Percentiles rank a stretch among this genome's conserved stretches.
Evolutionary conservation across 805 yeast species (phyloP).

Genomic region (Sporopachydermia lactativora): DNA sequence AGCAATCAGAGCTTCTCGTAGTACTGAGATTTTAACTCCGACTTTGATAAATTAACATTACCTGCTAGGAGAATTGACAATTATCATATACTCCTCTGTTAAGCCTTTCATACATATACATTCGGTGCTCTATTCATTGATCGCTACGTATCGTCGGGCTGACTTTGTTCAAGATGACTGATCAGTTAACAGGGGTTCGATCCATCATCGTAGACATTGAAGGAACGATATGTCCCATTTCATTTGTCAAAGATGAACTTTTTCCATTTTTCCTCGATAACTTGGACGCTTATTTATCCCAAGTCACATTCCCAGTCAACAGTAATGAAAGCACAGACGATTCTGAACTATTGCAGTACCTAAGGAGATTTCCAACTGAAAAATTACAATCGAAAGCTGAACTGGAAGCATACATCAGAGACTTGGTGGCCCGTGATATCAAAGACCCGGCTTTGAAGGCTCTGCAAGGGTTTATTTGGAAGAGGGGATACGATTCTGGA

Average conservation of each 20-base stretch:
- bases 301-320: slow-evolving; percentile 21
- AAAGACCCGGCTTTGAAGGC: slow-evolving; percentile 68
- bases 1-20: no score
- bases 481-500: slow-evolving; percentile 63
- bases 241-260: slow-evolving; percentile 69
- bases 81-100: no score
- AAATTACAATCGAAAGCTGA: slow-evolving; percentile 15
- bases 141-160: no score
- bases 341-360: slow-evolving; percentile 19
- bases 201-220: slow-evolving; percentile 53
- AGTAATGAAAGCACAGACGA: slow-evolving; percentile 7
- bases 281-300: slow-evolving; percentile 8
- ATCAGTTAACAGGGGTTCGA: no score
- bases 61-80: no score
- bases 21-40: no score
- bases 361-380: slow-evolving; percentile 33
- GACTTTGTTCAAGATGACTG: no score
- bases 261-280: slow-evolving; percentile 54
- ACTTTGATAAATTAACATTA: no score
- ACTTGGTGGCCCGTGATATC: slow-evolving; percentile 49
- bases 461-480: slow-evolving; percentile 80
- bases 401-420: slow-evolving; percentile 33
- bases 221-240: slow-evolving; percentile 87
- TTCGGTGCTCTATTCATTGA: no score
- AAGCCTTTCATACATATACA: no score